phyloP scores from a whole-genome alignment of 768 basidiomycete species.

The Auriscalpium vulgare region DNA sequence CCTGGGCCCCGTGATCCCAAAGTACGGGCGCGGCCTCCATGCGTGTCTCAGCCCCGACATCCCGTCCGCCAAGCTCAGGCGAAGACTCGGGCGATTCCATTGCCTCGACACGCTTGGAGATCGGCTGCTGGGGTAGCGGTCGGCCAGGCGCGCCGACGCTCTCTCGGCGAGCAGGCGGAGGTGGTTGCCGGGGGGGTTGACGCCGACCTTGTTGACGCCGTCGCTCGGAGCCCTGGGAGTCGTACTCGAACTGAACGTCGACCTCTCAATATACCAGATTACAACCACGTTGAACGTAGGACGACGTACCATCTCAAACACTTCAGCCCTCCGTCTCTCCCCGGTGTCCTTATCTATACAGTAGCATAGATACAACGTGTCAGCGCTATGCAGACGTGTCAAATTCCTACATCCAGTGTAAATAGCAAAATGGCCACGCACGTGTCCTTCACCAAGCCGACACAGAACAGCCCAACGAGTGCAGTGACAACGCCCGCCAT shows the following conservation, averaged over 20 bases:
- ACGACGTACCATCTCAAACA: constrained; percentile 44
- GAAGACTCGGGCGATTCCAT: constrained; percentile 12
- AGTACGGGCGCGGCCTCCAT: constrained; percentile 5
- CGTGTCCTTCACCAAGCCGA: constrained; percentile 75
- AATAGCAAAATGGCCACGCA: constrained; percentile 24
- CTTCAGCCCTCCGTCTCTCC: constrained; percentile 41
- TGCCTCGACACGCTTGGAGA: constrained; percentile 13
- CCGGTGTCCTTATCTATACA: constrained; percentile 55
- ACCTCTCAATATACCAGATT: neutral
- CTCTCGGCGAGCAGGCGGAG: neutral
- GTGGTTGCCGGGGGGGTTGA: constrained; percentile 5
- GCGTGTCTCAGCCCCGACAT: constrained; percentile 1
- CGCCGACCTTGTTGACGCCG: constrained; percentile 2
- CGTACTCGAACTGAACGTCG: constrained; percentile 10
- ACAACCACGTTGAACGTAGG: neutral
- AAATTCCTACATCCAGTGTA: too few species aligned
- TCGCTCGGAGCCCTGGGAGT: constrained; percentile 3
- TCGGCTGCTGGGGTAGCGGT: constrained; percentile 11
- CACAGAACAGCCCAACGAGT: constrained; percentile 75
- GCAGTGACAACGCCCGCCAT: constrained; percentile 76
- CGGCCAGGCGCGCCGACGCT: neutral
- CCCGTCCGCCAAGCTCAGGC: constrained; percentile 9
- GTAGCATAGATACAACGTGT: constrained; percentile 60
- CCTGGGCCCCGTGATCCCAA: neutral
- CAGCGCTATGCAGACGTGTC: constrained; percentile 33